Base-by-base conservation (phyloP, 441 rosid species). In the Croton setiger region DNA sequence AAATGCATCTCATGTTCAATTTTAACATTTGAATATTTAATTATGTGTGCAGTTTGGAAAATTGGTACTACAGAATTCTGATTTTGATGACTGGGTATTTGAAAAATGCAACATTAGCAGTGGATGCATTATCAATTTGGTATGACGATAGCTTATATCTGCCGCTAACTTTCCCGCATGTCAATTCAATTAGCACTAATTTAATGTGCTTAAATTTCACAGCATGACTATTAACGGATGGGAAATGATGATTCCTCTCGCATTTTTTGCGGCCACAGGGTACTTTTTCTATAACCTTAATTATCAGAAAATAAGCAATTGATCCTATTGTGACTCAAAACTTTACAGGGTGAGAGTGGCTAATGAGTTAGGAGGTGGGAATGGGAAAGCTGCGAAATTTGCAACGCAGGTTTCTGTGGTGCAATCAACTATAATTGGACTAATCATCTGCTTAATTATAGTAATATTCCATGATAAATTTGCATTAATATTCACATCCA, bases 181-280 rank as follows among this genome's bases (percentile, higher is more conserved):
- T 27, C 31, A 27, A 1, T 27, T 27, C 1, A 27, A 27, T 27
- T 27, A 27, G 31, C 31, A 27, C 31, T 27, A 27, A 27, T 2
- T 27, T 27, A 27, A 0, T 27, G 31, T 27, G 1, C 1, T 4
- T 58, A 4, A 39, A 61, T 62, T 31, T 54, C 35, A 72, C 83
- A 91, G 95, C 79, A 84, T 88, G 93, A 77, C 77, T 35, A 81
- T 91, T 10, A 88, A 81, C 62, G 93, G 95, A n/a, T 85, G 88
- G 90, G 86, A 87, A 70, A 66, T 86, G 72, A 91, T 88, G 97
- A 84, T 91, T 73, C 97, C 91, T 21, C 15, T 88, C 15, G 90
- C 88, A 51, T 88, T 91, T 72, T 76, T 88, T 3, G 88, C 96
- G 0, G 89, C 86, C 0, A 77, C 90, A 4, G 89, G 92, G 96